Evolutionary conservation across 1,139 yeast genomes (phyloP), one percentile per base, ranked within the genome.

Genomic region (Kodamaea sp.): DNA sequence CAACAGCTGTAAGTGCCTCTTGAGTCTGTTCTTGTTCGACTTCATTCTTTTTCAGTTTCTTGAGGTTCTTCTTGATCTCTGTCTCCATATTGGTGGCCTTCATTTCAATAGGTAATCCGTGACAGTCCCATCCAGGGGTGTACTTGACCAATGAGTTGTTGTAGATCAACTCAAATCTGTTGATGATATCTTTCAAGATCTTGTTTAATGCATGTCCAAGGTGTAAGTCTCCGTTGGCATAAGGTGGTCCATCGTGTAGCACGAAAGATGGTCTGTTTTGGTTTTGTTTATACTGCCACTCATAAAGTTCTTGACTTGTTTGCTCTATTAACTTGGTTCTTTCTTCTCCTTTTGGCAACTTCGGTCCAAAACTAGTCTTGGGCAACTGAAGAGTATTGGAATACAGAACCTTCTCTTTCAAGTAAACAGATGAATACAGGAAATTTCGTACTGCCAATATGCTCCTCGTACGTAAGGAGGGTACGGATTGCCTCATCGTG

Each of bases 91-190:
- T 38, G 12, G 43, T 60, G 0, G 95, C 95, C 48, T 88, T 88
- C 57, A 87, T 69, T 58, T 92, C 99, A 43, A 92, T 92, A 1
- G 99, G 99, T 22, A 92, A 66, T 0, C 99, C 99, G 63, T 92
- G 99, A 53, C 98, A 92, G 57, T 92, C 99, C 97, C 98, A 92
- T 1, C 99, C 99, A 0, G 97, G 97, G 29, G 73, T 72, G 53
- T 87, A 92, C 36, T 73, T 67, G 5, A 92, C 77, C 29, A 70
- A 69, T 42, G 77, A 73, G 15, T 89, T 84, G 28, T 68, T 61
- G 42, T 57, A 48, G 30, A 83, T 59, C 26, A 90, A 63, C 51
- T 87, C 80, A 48, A 70, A 82, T 34, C 99, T 67, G 44, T 79
- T 79, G 35, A 90, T 78, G 34, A 92, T 79, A 59, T 92, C 99